These are phyloP conservation scores for Lactarius hatsudake DNA, from an alignment of 768 basidiomycete genomes.

Conservation along the genomic window DNA sequence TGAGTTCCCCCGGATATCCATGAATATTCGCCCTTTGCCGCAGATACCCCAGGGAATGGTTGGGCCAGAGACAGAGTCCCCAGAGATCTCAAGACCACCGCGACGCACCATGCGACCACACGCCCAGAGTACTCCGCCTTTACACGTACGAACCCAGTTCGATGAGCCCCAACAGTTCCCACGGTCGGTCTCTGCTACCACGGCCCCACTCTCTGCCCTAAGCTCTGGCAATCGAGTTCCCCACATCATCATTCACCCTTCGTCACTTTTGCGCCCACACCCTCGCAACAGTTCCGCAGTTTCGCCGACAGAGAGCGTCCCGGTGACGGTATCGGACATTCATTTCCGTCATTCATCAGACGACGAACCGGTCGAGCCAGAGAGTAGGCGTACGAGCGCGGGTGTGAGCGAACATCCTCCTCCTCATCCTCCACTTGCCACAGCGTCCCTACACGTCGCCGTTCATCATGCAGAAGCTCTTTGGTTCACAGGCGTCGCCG, in stretches of 20 bases:
- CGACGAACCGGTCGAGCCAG: slow-evolving; percentile 26
- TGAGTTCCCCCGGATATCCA: slow-evolving; percentile 19
- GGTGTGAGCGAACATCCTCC: slow-evolving; percentile 26
- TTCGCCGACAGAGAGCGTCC: slow-evolving; percentile 38
- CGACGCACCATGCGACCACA: slow-evolving; percentile 1
- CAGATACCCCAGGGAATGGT: slow-evolving; percentile 15
- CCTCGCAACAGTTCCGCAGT: slow-evolving; percentile 15
- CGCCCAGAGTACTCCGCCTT: slow-evolving; percentile 8
- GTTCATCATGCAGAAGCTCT: slow-evolving; percentile 37
- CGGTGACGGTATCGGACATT: slow-evolving; percentile 37
- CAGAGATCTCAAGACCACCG: neutral
- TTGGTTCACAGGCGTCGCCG: slow-evolving; percentile 26
- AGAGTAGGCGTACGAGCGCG: slow-evolving; percentile 30
- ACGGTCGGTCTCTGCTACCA: slow-evolving; percentile 18
- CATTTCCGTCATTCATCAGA: slow-evolving; percentile 38
- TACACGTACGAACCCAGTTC: slow-evolving; percentile 22
- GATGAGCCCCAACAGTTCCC: slow-evolving; percentile 9
- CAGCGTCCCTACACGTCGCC: slow-evolving; percentile 30
- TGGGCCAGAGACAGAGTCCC: neutral
- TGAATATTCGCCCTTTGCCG: slow-evolving; percentile 19
- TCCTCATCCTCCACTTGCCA: slow-evolving; percentile 32
- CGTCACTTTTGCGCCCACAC: slow-evolving; percentile 27
- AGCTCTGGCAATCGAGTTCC: slow-evolving; percentile 2
- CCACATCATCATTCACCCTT: slow-evolving; percentile 25
- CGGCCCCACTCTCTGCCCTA: slow-evolving; percentile 9